Evolutionary conservation across 2,329 filamentous ascomycete genomes (phyloP), one percentile per base, ranked within the genome.

Genomic region (Xylaria sp.): DNA sequence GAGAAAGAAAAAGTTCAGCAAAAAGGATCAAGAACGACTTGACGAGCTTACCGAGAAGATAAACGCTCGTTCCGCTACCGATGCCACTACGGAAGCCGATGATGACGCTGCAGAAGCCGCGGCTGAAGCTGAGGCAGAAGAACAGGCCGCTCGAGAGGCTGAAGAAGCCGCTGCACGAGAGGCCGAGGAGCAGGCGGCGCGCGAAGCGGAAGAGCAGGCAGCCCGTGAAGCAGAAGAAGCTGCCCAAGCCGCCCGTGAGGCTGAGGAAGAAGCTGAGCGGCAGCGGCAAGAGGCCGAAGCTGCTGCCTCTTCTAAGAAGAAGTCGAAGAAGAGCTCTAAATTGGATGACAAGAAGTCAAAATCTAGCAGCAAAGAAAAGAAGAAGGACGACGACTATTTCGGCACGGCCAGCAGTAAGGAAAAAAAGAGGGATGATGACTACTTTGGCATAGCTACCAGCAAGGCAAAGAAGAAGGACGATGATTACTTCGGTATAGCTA

Each of bases 281-380:
- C 74, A 79, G 64, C 73, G 71, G 38, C 70, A 77, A 59, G 76
- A 79, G 60, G 77, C 76, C 3, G 79, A 79, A 65, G 79, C 76
- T 28, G 73, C 68, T 13, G 74, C 54, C 57, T 70, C 73, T 65
- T 68, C 74, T 71, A 79, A 81, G 68, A 81, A 81, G 72, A 84
- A 83, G 20, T 64, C 64, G 15, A 73, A 72, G 63, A 68, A 69
- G 42, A 66, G 59, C 73, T 79, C 80, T 33, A 84, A 83, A 75
- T 82, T 82, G 69, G 78, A 77, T 57, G 80, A 79, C 36, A 80
- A 78, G 65, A 77, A 77, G 64, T 76, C 75, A n/a, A 79, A 79
- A 65, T 76, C 78, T 38, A 81, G 54, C 67, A 73, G 68, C 69
- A 77, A 70, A 68, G 73, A 73, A 33, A 75, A 70, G 33, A 68